Percentiles rank a stretch among this genome's conserved stretches.
These are phyloP conservation scores for Eleusine indica DNA, from an alignment of 176 grass and related monocot species.

Conservation along the genomic window DNA sequence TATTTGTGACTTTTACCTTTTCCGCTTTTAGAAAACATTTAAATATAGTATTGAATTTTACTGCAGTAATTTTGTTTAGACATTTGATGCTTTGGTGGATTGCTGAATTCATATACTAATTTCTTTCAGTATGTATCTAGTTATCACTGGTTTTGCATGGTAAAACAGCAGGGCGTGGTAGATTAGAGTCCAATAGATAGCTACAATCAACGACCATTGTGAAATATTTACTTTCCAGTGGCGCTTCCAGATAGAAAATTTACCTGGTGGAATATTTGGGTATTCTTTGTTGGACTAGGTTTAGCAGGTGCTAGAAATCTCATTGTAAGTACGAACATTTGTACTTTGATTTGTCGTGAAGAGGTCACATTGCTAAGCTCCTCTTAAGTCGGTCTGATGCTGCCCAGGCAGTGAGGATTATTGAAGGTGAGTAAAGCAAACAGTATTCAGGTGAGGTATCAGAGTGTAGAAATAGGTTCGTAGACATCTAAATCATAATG, in stretches of 20 bases:
- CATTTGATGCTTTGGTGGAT: constrained; percentile 1
- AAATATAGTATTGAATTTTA: constrained; percentile 26
- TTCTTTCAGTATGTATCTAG: not conserved
- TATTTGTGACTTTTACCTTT: not conserved
- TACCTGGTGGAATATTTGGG: constrained; percentile 7
- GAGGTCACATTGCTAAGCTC: not conserved
- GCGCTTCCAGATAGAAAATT: not conserved
- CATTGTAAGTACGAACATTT: constrained; percentile 1
- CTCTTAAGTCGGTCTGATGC: not conserved
- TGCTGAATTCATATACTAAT: constrained; percentile 18
- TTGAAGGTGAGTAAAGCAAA: constrained; percentile 12
- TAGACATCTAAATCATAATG: not conserved
- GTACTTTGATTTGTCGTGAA: constrained; percentile 23
- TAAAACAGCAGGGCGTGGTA: not conserved
- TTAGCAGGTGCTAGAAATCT: constrained; percentile 23
- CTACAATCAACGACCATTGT: not conserved
- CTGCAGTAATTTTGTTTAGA: constrained; percentile 12
- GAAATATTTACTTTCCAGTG: not conserved
- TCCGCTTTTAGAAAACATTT: not conserved
- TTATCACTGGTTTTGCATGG: constrained; percentile 3
- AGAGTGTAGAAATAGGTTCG: not conserved
- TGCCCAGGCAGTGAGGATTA: not conserved
- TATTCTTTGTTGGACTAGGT: constrained; percentile 28
- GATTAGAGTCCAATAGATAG: not conserved
- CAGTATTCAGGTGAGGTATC: constrained; percentile 7